Evolutionary conservation across 2,329 filamentous ascomycete genomes (phyloP), one percentile per base, ranked within the genome.

Genomic region (Chrysosporium keratinophilum): DNA sequence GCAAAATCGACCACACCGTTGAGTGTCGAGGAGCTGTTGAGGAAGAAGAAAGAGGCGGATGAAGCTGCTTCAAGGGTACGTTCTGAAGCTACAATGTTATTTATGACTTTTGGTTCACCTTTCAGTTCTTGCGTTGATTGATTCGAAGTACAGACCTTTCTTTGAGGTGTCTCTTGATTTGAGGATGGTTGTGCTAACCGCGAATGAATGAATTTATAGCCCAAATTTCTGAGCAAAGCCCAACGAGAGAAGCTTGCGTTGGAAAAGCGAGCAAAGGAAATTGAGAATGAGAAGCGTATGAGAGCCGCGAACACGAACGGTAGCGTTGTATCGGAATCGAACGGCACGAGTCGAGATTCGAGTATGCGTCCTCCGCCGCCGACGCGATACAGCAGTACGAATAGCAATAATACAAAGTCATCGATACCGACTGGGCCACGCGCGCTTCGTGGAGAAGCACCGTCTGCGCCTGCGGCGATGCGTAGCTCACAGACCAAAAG

Each of bases 1-100:
- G 56, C 64, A 40, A 57, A 62, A 64, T 58, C 65, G 5, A 54
- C 62, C 2, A 65, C 67, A 5, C 86, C 86, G 7, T 74, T 95
- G 46, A 90, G 88, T 65, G 84, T 95, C 54, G 89, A 95, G 69
- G 87, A 95, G 62, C 78, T 95, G 3, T 72, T 95, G 19, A 81
- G 82, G 60, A 85, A 90, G 72, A 94, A 94, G 76, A 87, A 86
- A 65, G 88, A 87, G 57, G 85, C 87, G 28, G 88, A 93, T 70
- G 86, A 85, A 35, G 88, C 85, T 14, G 85, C 88, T 9, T 80
- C 87, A 53, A 95, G 93, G 71, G 78, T 81, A 72, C 61, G 69
- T 57, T 42, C 43, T 20, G 31, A 39, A 41, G 52, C 20, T 40
- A 20, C 12, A 7, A 15, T 37, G n/a, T 34, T 10, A n/a, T 49